phyloP scores from a whole-genome alignment of 176 grass and related monocot genomes.

The Avena atlantica region DNA sequence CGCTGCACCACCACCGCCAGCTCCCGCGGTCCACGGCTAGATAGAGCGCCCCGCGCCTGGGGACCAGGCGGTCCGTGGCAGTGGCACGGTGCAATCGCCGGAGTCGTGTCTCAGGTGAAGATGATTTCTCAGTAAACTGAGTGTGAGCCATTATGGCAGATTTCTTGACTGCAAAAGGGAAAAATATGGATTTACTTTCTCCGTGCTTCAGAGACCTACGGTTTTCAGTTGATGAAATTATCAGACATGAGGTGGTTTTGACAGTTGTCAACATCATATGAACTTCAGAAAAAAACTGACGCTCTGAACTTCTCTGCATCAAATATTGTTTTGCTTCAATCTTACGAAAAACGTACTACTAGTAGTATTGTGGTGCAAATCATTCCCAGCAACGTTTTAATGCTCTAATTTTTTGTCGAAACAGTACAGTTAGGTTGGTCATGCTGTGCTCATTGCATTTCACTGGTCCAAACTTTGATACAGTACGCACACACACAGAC shows the following conservation, averaged over 20 bases:
- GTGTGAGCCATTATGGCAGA: neutral
- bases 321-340: neutral
- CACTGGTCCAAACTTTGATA: neutral
- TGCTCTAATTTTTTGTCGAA: neutral
- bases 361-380: conserved; percentile 51
- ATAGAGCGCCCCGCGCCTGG: neutral
- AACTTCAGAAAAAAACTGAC: conserved; percentile 45
- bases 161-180: neutral
- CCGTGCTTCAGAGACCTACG: neutral
- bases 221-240: neutral
- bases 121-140: neutral
- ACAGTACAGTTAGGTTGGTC: conserved; percentile 10
- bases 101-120: neutral
- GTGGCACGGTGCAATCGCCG: neutral
- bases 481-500: neutral
- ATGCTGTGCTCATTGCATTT: neutral
- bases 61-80: neutral
- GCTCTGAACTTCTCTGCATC: conserved; percentile 23
- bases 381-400: conserved; percentile 46
- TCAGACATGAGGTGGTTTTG: neutral
- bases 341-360: neutral
- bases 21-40: conserved; percentile 41
- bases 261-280: neutral
- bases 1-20: conserved; percentile 59
- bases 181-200: neutral